phyloP scores from a whole-genome alignment of 129 eudicot genomes.

The Logfia minima region DNA sequence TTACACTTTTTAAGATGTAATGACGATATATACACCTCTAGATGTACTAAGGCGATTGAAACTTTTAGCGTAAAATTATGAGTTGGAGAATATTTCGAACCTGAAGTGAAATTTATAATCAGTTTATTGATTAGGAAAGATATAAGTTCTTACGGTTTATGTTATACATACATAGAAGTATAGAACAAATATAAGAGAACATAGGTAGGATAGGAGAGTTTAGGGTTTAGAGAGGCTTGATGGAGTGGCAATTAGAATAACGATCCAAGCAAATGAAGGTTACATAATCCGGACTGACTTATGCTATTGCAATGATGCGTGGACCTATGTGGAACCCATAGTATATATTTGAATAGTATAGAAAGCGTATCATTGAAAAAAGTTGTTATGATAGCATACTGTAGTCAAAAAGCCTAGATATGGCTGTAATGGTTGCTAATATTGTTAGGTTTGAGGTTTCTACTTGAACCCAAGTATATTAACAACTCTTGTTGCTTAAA shows the following conservation, averaged over 20 bases:
- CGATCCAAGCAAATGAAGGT: not conserved
- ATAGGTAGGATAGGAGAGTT: not conserved
- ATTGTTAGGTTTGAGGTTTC: not conserved
- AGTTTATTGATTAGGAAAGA: not conserved
- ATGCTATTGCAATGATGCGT: not conserved
- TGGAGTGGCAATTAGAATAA: not conserved
- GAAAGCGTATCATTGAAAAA: not conserved
- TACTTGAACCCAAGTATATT: not conserved
- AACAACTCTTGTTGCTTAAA: conserved; percentile 1
- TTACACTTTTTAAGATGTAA: too few relatives aligned
- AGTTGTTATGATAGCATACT: not conserved
- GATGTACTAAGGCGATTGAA: not conserved
- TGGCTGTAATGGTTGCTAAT: conserved; percentile 14
- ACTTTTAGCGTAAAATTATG: not conserved
- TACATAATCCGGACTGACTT: not conserved
- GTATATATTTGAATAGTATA: not conserved
- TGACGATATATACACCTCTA: too few relatives aligned
- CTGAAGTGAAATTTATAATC: not conserved
- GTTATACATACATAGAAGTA: not conserved
- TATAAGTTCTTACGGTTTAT: conserved; percentile 13
- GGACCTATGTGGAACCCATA: not conserved
- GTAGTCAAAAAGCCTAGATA: not conserved
- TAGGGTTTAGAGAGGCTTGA: conserved; percentile 15
- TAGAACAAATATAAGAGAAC: not conserved
- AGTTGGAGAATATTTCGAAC: not conserved